These are phyloP conservation scores for Linum usitatissimum DNA, from an alignment of 345 rosid genomes.

Conservation along the genomic window DNA sequence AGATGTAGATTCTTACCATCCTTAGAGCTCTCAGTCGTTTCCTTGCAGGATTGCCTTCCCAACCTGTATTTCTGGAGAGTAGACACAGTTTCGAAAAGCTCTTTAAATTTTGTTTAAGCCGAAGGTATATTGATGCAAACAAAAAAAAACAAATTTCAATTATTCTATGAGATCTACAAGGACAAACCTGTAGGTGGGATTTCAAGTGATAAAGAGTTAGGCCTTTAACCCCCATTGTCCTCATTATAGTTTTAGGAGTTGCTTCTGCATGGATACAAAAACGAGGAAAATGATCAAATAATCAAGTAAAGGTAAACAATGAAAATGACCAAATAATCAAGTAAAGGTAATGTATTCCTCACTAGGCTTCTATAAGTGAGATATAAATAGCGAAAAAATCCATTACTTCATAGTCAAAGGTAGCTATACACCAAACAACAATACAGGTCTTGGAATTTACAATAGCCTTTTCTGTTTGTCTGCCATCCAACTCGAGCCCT, in stretches of 20 bases:
- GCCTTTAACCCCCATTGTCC: slow-evolving; percentile 30
- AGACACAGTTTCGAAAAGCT: slow-evolving; percentile 5
- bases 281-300: background rate
- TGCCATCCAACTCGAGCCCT: too few species aligned
- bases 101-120: background rate
- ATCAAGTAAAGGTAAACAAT: background rate
- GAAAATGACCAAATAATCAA: background rate
- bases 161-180: background rate
- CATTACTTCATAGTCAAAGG: too few species aligned
- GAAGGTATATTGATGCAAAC: background rate
- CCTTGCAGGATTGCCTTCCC: slow-evolving; percentile 84
- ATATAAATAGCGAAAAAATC: too few species aligned
- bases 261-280: slow-evolving; percentile 19
- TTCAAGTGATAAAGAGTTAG: slow-evolving; percentile 30
- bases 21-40: slow-evolving; percentile 63
- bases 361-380: too few species aligned
- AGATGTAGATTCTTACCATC: slow-evolving; percentile 42
- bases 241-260: slow-evolving; percentile 28
- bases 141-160: background rate
- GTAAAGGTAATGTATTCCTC: too few species aligned
- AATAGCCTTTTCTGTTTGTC: too few species aligned
- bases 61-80: slow-evolving; percentile 65
- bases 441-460: too few species aligned
- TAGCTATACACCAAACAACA: too few species aligned
- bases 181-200: slow-evolving; percentile 27